These are phyloP conservation scores for Brettanomyces bruxellensis DNA, from an alignment of 805 yeast genomes.

Conservation along the genomic window DNA sequence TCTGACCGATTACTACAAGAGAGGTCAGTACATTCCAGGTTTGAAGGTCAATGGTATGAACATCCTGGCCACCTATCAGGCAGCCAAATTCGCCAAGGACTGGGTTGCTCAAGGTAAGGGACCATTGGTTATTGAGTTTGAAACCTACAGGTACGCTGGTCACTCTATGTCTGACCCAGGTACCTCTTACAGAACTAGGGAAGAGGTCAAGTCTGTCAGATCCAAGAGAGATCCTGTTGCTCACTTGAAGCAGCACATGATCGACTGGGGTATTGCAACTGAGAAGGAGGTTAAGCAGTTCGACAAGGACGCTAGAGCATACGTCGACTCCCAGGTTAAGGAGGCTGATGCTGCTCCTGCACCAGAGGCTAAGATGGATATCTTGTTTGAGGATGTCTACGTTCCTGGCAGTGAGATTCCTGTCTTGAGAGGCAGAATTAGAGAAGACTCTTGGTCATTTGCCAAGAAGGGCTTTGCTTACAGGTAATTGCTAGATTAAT, in stretches of 20 bases:
- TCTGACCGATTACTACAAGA: conserved; percentile 91
- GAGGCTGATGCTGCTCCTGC: conserved; percentile 90
- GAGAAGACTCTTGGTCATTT: conserved; percentile 81
- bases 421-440: conserved; percentile 90
- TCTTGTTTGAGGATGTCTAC: conserved; percentile 93
- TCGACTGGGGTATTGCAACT: conserved; percentile 78
- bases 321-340: conserved; percentile 90
- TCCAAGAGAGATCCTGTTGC: conserved; percentile 97
- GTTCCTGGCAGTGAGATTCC: conserved; percentile 91
- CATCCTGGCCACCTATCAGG: conserved; percentile 88
- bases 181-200: conserved; percentile 99
- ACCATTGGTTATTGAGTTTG: conserved; percentile 92
- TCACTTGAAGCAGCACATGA: conserved; percentile 80
- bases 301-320: conserved; percentile 94
- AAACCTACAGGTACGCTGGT: conserved; percentile 99
- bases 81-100: conserved; percentile 93
- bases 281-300: conserved; percentile 92
- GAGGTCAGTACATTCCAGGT: conserved; percentile 99
- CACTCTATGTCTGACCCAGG: conserved; percentile 99
- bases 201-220: conserved; percentile 99
- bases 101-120: conserved; percentile 93
- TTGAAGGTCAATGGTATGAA: conserved; percentile 99
- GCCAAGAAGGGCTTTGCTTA: conserved; percentile 31
- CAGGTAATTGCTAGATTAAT: conserved; percentile 15
- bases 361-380: conserved; percentile 92